Base-by-base conservation (phyloP, 1,284 basidiomycete genomes). In the Melampsora abietis-canadensis region DNA sequence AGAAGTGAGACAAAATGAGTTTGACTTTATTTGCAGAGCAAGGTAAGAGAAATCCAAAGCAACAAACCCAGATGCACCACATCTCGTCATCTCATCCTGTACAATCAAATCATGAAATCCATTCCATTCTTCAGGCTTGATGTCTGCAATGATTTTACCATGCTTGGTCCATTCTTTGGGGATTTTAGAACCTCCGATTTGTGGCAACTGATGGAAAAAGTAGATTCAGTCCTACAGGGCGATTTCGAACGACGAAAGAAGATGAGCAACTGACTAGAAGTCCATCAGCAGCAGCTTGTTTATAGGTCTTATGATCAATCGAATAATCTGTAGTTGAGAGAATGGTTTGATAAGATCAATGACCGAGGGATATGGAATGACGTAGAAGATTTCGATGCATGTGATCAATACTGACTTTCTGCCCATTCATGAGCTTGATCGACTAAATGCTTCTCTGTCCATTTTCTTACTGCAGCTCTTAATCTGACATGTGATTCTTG, bases 71-170 rank as follows among this genome's bases (percentile, higher is more conserved):
- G 78, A 75, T 5, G 70, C 64, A 15, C 70, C 70, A 66, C 62
- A 66, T 66, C 70, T 74, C 40, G 64, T 24, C 34, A 74, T 31
- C 48, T 74, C 70, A 66, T 74, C 70, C 31, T 74, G 70, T 17
- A 74, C 34, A 54, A 74, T 61, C n/a, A 74, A 66, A 34, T 62
- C 76, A 76, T 79, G 78, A 61, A 74, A 74, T 5, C 70, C 70
- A 46, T 75, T 64, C 72, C 72, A 75, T 40, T 75, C 72, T 48
- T 75, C 72, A 19, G 65, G 64, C 6, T 64, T 27, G 19, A 75
- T 75, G 63, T 67, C 72, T 24, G 63, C 72, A 27, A 75, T 75
- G n/a, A 75, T 75, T 66, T 66, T 75, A 15, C 65, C 72, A 44
- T 75, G 44, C 44, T 67, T 46, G 10, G 57, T 66, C 72, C 72